Conservation (phyloP, 305 asterid species). For the Fraxinus sp. region DNA sequence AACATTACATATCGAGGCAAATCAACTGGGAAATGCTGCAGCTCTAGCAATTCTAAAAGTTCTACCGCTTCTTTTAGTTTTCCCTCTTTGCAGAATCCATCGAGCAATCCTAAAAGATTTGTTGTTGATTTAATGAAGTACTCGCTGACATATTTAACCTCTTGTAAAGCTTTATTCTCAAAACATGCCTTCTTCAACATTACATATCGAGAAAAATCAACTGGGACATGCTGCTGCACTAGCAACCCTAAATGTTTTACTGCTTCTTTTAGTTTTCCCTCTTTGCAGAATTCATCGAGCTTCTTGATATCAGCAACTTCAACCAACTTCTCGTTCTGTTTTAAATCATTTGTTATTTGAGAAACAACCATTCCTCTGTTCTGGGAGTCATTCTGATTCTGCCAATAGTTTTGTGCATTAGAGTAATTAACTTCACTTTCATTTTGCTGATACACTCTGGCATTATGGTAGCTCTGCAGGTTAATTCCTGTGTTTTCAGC, state of each 20-base stretch:
- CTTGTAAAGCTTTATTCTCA: conserved; percentile 54
- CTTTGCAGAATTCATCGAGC: conserved; percentile 52
- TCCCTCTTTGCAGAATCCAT: conserved; percentile 46
- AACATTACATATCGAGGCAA: conserved; percentile 49
- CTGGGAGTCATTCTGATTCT: conserved; percentile 26
- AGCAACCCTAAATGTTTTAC: conserved; percentile 49
- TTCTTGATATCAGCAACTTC: conserved; percentile 32
- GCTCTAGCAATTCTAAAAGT: conserved; percentile 46
- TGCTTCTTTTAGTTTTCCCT: conserved; percentile 59
- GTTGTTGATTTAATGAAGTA: conserved; percentile 50
- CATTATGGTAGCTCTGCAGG: conserved; percentile 20
- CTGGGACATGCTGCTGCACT: conserved; percentile 39
- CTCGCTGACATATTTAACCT: conserved; percentile 59
- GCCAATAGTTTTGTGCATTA: conserved; percentile 28
- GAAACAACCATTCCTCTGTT: conserved; percentile 23
- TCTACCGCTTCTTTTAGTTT: conserved; percentile 61
- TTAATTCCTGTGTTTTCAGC: conserved; percentile 25
- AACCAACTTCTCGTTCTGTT: conserved; percentile 27
- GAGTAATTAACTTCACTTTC: conserved; percentile 20
- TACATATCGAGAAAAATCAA: conserved; percentile 56
- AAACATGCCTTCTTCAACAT: conserved; percentile 62
- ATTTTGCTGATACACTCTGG: conserved; percentile 27
- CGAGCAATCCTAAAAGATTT: conserved; percentile 39
- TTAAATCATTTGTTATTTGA: conserved; percentile 23
- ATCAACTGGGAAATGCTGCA: conserved; percentile 48